Percentiles rank a stretch among this genome's conserved stretches.
phyloP scores from a whole-genome alignment of 192 early-diverging fungal genomes.

The Coemansia sp. region DNA sequence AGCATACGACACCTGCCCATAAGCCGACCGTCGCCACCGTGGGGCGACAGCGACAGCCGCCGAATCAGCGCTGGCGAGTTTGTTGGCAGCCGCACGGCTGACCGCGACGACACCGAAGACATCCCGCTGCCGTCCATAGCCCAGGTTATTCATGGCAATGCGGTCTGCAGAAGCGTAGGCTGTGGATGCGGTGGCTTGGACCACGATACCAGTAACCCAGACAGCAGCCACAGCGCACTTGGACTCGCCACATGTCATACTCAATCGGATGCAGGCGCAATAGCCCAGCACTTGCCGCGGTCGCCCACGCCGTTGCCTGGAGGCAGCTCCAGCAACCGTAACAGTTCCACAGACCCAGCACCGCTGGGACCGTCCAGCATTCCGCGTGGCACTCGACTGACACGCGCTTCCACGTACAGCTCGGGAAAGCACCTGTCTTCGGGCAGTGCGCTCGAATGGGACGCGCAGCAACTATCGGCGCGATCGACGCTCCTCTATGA shows the following conservation, averaged over 20 bases:
- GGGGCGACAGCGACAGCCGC: conserved; percentile 10
- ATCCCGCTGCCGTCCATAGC: conserved; percentile 17
- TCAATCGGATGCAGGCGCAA: background rate
- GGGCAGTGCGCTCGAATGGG: conserved; percentile 35
- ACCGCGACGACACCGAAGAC: conserved; percentile 5
- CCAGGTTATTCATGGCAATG: background rate
- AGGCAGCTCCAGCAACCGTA: background rate
- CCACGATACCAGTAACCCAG: background rate
- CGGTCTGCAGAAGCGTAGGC: background rate
- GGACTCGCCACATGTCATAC: background rate
- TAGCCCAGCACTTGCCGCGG: background rate
- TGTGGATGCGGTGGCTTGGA: background rate
- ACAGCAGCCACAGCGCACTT: background rate
- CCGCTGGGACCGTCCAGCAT: conserved; percentile 6
- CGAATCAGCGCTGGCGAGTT: background rate
- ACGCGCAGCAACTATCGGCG: conserved; percentile 19
- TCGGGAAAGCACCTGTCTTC: conserved; percentile 28
- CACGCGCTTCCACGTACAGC: conserved; percentile 7
- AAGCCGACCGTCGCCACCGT: conserved; percentile 21
- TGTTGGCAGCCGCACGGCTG: background rate
- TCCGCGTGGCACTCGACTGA: conserved; percentile 3
- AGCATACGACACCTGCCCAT: conserved; percentile 21
- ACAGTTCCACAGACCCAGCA: conserved; percentile 15
- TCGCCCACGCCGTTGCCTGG: background rate
- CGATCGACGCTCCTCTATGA: conserved; percentile 47